Evolutionary conservation across 2,329 filamentous ascomycete genomes (phyloP), one percentile per base, ranked within the genome.

Genomic region (Penicillium sp.): DNA sequence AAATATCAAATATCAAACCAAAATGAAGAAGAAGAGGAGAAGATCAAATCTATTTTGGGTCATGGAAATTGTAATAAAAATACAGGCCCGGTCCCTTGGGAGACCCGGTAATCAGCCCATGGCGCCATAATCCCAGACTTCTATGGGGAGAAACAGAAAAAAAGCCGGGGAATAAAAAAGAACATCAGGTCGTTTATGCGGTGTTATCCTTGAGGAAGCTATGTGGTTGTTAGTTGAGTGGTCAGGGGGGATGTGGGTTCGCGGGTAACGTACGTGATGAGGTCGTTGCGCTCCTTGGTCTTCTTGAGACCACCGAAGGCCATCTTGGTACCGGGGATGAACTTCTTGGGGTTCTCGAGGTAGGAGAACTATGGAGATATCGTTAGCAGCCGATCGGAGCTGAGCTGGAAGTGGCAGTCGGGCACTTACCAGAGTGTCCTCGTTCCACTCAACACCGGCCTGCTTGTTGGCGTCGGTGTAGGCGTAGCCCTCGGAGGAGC

Each of bases 291-390:
- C 84, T 97, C 94, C 90, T 97, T 97, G 76, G 87, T 86, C 91
- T 99, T 99, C 92, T 99, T 99, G 76, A 99, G 87, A 79, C 94
- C 94, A 82, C 94, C 94, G 78, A 97, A 99, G 73, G 94, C 94
- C 94, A 99, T 99, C 91, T 97, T 99, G 83, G 94, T 99, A 71
- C 94, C 94, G 70, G 94, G 94, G 67, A 99, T 97, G 87, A 92
- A 99, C 87, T 97, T 97, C 89, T 99, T 99, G 82, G 94, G 94
- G 89, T 97, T 97, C 87, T 99, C 94, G 74, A 99, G 92, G 88
- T 99, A 99, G 68, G 88, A 85, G 82, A 96, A 97, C 90, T 92
- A 70, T 48, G 64, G 19, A 21, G 49, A 33, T 13, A 48, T 34
- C 40, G 40, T 68, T 60, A 65, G 66, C 40, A 58, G 11, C 31